phyloP scores from a whole-genome alignment of 352 stramenopile species.

The Globisporangium nagaii region DNA sequence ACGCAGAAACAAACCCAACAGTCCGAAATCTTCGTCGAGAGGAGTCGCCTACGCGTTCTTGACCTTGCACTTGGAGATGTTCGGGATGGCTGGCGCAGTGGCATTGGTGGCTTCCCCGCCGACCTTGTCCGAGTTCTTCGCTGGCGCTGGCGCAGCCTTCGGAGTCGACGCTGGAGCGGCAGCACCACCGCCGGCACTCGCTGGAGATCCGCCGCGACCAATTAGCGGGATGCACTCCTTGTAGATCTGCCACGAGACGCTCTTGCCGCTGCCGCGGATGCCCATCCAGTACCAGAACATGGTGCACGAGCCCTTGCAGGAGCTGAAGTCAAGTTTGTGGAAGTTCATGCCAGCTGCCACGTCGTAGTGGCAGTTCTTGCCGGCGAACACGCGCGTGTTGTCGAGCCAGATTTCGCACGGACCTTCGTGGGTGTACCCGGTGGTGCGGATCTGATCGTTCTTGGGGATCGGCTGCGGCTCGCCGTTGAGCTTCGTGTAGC shows the following conservation, averaged over 20 bases:
- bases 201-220: not conserved
- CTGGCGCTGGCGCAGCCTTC: not conserved
- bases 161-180: no score
- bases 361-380: not conserved
- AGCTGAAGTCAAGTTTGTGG: not conserved
- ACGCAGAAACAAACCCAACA: no score
- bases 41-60: not conserved
- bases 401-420: conserved; percentile 44
- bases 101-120: not conserved
- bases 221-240: conserved; percentile 33
- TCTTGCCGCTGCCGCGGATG: conserved; percentile 6
- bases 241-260: conserved; percentile 43
- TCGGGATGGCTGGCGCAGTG: not conserved
- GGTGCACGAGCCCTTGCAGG: not conserved
- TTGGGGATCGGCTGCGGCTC: conserved; percentile 22
- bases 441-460: conserved; percentile 26
- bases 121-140: not conserved
- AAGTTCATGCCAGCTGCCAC: no score
- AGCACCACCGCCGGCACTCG: no score
- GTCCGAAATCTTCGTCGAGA: no score
- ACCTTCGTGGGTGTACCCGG: conserved; percentile 44
- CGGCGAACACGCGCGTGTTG: conserved; percentile 25
- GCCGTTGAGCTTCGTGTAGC: conserved; percentile 21
- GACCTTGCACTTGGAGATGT: not conserved
- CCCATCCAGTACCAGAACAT: not conserved